Conservation (phyloP, 169 alveolate species). For the Babesia divergens region DNA sequence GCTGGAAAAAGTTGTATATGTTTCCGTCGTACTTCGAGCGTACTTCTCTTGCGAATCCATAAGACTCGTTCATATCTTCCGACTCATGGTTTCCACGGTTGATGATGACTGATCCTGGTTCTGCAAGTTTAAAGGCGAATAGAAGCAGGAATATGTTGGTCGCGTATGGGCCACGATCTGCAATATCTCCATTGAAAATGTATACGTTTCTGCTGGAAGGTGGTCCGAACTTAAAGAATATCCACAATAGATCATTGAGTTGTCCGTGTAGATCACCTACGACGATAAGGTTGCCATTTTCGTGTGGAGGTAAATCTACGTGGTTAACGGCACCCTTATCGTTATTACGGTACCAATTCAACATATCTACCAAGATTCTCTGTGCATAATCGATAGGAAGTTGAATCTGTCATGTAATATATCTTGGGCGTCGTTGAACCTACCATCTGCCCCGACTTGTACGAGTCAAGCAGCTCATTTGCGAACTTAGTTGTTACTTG, state of each 20-base stretch:
- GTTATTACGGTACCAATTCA: constrained; percentile 35
- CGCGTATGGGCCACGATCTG: constrained; percentile 87
- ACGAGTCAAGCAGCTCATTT: constrained; percentile 54
- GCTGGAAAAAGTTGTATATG: constrained; percentile 83
- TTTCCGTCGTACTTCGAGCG: constrained; percentile 81
- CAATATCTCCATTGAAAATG: constrained; percentile 89
- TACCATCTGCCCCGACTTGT: constrained; percentile 55
- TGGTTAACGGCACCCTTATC: constrained; percentile 55
- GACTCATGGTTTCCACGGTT: constrained; percentile 91
- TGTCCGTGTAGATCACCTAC: constrained; percentile 91
- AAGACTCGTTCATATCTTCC: constrained; percentile 87
- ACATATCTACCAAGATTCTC: constrained; percentile 56
- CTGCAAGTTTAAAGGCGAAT: constrained; percentile 82
- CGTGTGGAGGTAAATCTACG: constrained; percentile 43
- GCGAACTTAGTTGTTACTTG: constrained; percentile 60
- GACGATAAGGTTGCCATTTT: constrained; percentile 61
- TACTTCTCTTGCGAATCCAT: constrained; percentile 87
- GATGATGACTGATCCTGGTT: constrained; percentile 82
- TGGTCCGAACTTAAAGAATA: constrained; percentile 84
- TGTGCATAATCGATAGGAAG: constrained; percentile 65
- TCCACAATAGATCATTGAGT: constrained; percentile 85
- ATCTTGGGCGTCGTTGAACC: neutral
- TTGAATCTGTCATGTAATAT: neutral
- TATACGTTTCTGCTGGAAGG: constrained; percentile 84
- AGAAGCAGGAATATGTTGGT: constrained; percentile 82